Percentiles rank a stretch among this genome's conserved stretches.
These are phyloP conservation scores for Wickerhamomyces sp. DNA, from an alignment of 1,139 yeast genomes.

Conservation along the genomic window DNA sequence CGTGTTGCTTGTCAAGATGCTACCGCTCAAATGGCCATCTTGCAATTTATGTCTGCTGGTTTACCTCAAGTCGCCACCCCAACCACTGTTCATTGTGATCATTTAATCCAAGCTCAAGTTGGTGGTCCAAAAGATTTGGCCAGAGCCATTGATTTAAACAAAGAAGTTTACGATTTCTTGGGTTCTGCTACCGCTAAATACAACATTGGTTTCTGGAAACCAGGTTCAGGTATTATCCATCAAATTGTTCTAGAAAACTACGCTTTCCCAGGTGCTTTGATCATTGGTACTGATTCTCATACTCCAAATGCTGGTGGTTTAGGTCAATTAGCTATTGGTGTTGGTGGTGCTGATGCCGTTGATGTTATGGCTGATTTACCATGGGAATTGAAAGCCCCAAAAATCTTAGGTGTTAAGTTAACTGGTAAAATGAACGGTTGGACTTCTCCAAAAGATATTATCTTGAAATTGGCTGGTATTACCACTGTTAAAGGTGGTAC, in stretches of 20 bases:
- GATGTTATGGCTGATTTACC: constrained; percentile 94
- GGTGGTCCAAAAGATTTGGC: constrained; percentile 92
- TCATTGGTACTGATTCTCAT: constrained; percentile 98
- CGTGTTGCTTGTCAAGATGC: constrained; percentile 99
- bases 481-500: constrained; percentile 99
- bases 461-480: constrained; percentile 92
- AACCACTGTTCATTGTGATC: constrained; percentile 98
- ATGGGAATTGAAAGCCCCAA: constrained; percentile 99
- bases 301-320: constrained; percentile 99
- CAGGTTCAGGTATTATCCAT: constrained; percentile 98
- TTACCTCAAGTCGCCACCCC: constrained; percentile 94
- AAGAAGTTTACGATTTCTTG: constrained; percentile 95
- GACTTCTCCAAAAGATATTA: constrained; percentile 98
- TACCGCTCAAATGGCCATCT: constrained; percentile 98
- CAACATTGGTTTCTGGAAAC: constrained; percentile 99
- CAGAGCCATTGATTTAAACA: constrained; percentile 89
- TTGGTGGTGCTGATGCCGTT: constrained; percentile 99
- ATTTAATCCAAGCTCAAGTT: constrained; percentile 94
- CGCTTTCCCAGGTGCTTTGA: constrained; percentile 96
- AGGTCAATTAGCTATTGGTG: constrained; percentile 98
- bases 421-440: constrained; percentile 95
- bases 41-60: constrained; percentile 98
- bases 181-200: constrained; percentile 93
- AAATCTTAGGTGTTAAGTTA: constrained; percentile 93
- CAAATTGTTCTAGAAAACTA: constrained; percentile 97